These are phyloP conservation scores for Penicillium soppii DNA, from an alignment of 495 filamentous ascomycete species.

Conservation along the genomic window DNA sequence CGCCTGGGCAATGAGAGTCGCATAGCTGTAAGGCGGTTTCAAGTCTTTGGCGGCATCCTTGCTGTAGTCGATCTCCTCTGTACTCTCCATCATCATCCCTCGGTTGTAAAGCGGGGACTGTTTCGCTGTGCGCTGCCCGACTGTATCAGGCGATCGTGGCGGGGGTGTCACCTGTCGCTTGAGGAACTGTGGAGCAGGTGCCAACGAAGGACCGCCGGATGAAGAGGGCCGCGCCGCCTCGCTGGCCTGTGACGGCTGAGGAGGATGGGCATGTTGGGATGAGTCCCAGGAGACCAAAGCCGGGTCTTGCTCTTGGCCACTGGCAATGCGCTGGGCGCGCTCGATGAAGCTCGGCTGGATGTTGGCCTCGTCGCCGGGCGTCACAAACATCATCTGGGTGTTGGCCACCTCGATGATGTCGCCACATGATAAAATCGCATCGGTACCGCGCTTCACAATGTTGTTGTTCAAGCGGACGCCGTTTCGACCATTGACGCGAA, in stretches of 20 bases:
- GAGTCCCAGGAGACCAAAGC: slow-evolving; percentile 32
- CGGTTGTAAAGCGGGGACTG: slow-evolving; percentile 60
- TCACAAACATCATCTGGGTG: slow-evolving; percentile 96
- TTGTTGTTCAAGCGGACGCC: slow-evolving; percentile 77
- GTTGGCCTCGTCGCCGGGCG: slow-evolving; percentile 63
- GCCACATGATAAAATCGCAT: slow-evolving; percentile 70
- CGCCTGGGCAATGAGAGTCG: slow-evolving; percentile 94
- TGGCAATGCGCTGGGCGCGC: slow-evolving; percentile 45
- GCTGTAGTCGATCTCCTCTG: slow-evolving; percentile 81
- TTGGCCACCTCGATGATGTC: slow-evolving; percentile 87
- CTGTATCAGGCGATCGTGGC: slow-evolving; percentile 47
- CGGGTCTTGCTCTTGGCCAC: slow-evolving; percentile 41
- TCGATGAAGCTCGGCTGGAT: slow-evolving; percentile 58
- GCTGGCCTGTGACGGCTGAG: slow-evolving; percentile 30
- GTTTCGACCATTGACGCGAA: slow-evolving; percentile 86
- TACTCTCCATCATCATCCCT: slow-evolving; percentile 70
- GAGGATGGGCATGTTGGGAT: slow-evolving; percentile 39
- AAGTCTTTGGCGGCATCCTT: slow-evolving; percentile 79
- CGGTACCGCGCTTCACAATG: slow-evolving; percentile 62
- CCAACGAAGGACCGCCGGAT: slow-evolving; percentile 55
- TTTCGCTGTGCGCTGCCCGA: slow-evolving; percentile 50
- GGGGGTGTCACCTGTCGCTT: slow-evolving; percentile 68
- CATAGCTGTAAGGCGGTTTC: slow-evolving; percentile 94
- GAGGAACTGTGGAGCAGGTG: slow-evolving; percentile 68
- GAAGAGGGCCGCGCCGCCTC: slow-evolving; percentile 26